Evolutionary conservation across 1,139 yeast genomes (phyloP).

Genomic region (Taphrina communis): DNA sequence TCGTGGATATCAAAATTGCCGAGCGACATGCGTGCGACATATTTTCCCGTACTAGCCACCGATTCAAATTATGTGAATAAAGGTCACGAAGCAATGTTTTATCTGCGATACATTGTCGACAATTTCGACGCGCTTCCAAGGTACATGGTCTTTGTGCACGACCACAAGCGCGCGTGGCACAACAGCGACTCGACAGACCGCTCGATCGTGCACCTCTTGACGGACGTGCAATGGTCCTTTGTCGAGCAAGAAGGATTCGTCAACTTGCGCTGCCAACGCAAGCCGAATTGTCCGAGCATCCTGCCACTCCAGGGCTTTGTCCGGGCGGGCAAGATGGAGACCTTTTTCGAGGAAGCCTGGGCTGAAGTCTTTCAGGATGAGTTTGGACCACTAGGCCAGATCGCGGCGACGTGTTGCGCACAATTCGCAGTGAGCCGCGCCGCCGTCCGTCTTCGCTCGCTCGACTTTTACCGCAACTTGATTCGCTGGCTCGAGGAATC

Average conservation of each 20-base stretch:
- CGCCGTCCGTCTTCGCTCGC: conserved; percentile 4
- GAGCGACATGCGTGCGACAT: background rate
- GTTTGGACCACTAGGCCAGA: conserved; percentile 17
- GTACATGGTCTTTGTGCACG: conserved; percentile 31
- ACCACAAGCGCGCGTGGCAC: conserved; percentile 34
- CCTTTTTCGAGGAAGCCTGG: conserved; percentile 25
- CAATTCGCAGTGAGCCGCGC: conserved; percentile 29
- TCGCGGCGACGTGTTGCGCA: conserved; percentile 33
- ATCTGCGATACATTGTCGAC: conserved; percentile 20
- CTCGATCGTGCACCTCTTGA: conserved; percentile 7
- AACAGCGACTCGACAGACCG: conserved; percentile 27
- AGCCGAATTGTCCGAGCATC: conserved; percentile 22
- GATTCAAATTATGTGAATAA: conserved; percentile 4
- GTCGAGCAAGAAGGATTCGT: conserved; percentile 23
- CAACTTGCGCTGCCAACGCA: conserved; percentile 15
- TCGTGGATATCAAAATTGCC: conserved; percentile 6
- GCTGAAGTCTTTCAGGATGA: conserved; percentile 9
- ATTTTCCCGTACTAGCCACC: conserved; percentile 6
- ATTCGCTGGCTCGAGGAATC: conserved; percentile 14
- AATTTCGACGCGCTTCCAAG: conserved; percentile 16
- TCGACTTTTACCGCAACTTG: conserved; percentile 6
- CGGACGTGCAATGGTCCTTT: conserved; percentile 10
- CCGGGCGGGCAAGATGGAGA: conserved; percentile 21
- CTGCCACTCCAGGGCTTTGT: conserved; percentile 5
- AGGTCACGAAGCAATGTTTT: conserved; percentile 35